These are phyloP conservation scores for Pelargonium myrrhifolium DNA, from an alignment of 441 rosid genomes.

Conservation along the genomic window DNA sequence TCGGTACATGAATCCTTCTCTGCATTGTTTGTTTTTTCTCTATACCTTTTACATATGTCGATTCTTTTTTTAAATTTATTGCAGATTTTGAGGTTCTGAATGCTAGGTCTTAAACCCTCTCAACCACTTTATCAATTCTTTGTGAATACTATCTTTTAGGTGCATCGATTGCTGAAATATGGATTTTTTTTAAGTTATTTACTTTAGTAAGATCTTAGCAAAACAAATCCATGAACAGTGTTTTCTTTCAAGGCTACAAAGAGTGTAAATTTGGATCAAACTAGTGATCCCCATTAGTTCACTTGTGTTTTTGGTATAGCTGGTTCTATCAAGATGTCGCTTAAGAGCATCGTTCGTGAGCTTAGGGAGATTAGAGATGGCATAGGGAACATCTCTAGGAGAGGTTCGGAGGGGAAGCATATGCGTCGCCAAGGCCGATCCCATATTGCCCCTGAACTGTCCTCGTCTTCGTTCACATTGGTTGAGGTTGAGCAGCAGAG, in stretches of 20 bases:
- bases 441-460: constrained; percentile 55
- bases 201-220: too few species aligned
- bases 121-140: too few species aligned
- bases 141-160: too few species aligned
- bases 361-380: constrained; percentile 44
- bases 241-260: too few species aligned
- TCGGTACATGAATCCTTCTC: not conserved
- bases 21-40: not conserved
- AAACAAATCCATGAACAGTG: too few species aligned
- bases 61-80: too few species aligned
- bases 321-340: constrained; percentile 30
- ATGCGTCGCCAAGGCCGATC: constrained; percentile 45
- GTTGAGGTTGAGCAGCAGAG: constrained; percentile 19
- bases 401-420: constrained; percentile 23
- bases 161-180: too few species aligned
- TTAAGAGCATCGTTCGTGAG: constrained; percentile 54
- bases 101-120: not conserved
- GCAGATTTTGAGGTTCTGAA: not conserved
- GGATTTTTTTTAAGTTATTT: too few species aligned
- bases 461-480: constrained; percentile 11
- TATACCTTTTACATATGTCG: too few species aligned
- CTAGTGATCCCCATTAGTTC: too few species aligned
- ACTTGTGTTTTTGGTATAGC: not conserved
- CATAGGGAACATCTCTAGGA: constrained; percentile 26
- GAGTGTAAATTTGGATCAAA: too few species aligned